These are phyloP conservation scores for Eimeria zaria DNA, from an alignment of 169 alveolate genomes.

Conservation along the genomic window DNA sequence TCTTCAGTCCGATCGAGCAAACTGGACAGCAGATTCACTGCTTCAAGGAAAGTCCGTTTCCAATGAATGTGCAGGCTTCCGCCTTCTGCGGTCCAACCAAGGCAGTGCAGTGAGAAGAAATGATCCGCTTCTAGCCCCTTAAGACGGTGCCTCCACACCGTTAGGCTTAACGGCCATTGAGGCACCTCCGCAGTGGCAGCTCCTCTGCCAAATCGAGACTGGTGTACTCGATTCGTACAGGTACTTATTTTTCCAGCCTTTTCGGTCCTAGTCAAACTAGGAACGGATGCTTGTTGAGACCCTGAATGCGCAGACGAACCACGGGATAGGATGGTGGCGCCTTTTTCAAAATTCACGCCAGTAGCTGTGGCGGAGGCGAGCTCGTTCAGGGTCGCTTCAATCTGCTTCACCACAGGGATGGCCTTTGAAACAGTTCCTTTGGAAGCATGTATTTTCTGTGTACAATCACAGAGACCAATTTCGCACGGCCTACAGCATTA, in stretches of 20 bases:
- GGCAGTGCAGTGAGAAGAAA: conserved; percentile 53
- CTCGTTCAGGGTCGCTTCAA: conserved; percentile 53
- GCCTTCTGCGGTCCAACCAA: conserved; percentile 77
- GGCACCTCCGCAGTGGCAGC: conserved; percentile 64
- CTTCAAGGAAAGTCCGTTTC: conserved; percentile 46
- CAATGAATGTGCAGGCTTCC: conserved; percentile 60
- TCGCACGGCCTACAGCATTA: neutral
- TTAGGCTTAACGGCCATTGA: conserved; percentile 24
- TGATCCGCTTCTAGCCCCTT: conserved; percentile 52
- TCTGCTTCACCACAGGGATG: conserved; percentile 6
- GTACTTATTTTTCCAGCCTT: neutral
- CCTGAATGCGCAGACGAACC: conserved; percentile 1
- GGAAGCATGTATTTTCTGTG: conserved; percentile 58
- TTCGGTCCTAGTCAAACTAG: neutral
- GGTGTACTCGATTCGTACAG: neutral
- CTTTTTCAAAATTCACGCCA: neutral
- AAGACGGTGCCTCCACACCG: conserved; percentile 73
- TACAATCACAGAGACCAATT: neutral
- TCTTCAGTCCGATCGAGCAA: conserved; percentile 69
- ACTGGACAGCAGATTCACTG: conserved; percentile 34
- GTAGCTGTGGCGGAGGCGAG: conserved; percentile 52
- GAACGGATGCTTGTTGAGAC: neutral
- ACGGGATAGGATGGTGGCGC: neutral
- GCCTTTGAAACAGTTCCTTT: conserved; percentile 32
- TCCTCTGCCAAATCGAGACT: conserved; percentile 52